phyloP scores from a whole-genome alignment of 257 asterid species.

The Jacaranda mimosifolia region DNA sequence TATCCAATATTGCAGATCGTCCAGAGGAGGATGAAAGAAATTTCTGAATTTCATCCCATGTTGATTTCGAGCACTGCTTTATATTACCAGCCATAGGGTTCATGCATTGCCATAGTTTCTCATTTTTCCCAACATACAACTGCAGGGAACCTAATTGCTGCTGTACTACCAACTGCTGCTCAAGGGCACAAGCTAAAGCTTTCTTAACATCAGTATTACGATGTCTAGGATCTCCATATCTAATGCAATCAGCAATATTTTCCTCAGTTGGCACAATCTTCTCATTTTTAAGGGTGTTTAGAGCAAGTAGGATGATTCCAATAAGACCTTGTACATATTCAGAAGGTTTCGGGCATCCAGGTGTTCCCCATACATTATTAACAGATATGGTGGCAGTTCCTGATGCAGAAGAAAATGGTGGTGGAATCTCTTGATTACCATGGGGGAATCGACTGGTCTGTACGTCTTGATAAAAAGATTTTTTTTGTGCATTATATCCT shows the following conservation, averaged over 20 bases:
- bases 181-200: slow-evolving; percentile 82
- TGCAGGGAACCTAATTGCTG: slow-evolving; percentile 66
- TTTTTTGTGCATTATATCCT: slow-evolving; percentile 59
- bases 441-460: slow-evolving; percentile 51
- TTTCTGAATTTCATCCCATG: slow-evolving; percentile 84
- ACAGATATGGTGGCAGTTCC: slow-evolving; percentile 46
- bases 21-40: slow-evolving; percentile 81
- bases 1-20: slow-evolving; percentile 66
- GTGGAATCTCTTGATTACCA: slow-evolving; percentile 57
- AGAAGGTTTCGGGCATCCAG: slow-evolving; percentile 76
- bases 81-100: slow-evolving; percentile 68
- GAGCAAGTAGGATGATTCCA: slow-evolving; percentile 80
- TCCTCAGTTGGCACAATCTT: slow-evolving; percentile 87
- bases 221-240: slow-evolving; percentile 71
- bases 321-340: slow-evolving; percentile 78
- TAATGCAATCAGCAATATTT: slow-evolving; percentile 79
- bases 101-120: slow-evolving; percentile 83
- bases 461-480: slow-evolving; percentile 47
- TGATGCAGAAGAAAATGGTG: slow-evolving; percentile 49
- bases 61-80: slow-evolving; percentile 57
- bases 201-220: slow-evolving; percentile 83
- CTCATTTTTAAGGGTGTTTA: slow-evolving; percentile 83
- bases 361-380: slow-evolving; percentile 69
- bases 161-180: slow-evolving; percentile 80
- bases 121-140: slow-evolving; percentile 79